A percentile compares a stretch with the other conserved stretches of the same genome.
phyloP scores from a whole-genome alignment of 2,329 filamentous ascomycete species.

The Alternaria incomplexa region DNA sequence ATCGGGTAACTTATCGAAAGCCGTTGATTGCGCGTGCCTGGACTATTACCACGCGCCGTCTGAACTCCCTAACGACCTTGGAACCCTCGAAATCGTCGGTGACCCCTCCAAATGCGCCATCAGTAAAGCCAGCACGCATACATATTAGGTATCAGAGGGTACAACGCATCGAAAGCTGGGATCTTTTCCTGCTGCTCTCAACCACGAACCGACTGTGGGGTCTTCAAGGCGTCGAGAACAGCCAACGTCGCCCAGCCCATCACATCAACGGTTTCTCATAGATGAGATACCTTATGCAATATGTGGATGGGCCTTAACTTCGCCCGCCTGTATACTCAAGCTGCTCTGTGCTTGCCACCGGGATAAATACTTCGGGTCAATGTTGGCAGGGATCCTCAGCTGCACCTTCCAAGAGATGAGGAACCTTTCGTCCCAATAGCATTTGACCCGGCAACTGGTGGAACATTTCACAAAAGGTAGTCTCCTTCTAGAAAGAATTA shows the following conservation, averaged over 20 bases:
- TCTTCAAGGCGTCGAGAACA: background rate
- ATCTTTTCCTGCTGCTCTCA: background rate
- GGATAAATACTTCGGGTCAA: background rate
- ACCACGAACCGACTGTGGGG: background rate
- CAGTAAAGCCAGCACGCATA: background rate
- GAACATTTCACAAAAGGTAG: background rate
- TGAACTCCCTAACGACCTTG: background rate
- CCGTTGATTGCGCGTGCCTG: background rate
- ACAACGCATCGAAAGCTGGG: slow-evolving; percentile 4
- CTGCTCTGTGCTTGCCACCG: background rate
- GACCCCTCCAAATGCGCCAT: background rate
- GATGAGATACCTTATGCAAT: background rate
- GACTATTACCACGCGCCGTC: background rate
- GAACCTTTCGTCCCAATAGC: background rate
- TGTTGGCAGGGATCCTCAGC: background rate
- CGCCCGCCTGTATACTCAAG: background rate
- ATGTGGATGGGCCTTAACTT: background rate
- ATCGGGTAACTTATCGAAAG: background rate
- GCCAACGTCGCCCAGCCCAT: background rate
- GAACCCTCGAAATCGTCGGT: background rate
- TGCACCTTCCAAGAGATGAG: too few relatives aligned
- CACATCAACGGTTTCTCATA: background rate
- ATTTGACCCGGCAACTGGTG: background rate
- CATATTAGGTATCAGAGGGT: background rate
- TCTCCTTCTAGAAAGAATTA: background rate